These are phyloP conservation scores for Globisporangium nagaii DNA, from an alignment of 352 stramenopile genomes.

Conservation along the genomic window DNA sequence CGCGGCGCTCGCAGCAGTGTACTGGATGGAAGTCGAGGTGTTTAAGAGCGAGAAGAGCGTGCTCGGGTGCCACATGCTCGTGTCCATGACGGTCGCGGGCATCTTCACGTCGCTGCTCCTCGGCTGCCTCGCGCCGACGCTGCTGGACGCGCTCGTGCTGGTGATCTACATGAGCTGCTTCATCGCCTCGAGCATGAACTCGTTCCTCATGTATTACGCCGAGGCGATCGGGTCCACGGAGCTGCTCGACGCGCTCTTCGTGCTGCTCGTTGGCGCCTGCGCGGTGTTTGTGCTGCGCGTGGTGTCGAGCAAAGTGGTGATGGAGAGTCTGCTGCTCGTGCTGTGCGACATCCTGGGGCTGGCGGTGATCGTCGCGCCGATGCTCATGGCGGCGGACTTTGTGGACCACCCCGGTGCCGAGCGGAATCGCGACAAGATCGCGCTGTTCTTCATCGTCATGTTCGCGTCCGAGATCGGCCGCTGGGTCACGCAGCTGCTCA, in stretches of 20 bases:
- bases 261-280: slow-evolving; percentile 34
- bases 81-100: slow-evolving; percentile 21
- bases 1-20: slow-evolving; percentile 15
- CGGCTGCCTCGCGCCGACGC: slow-evolving; percentile 29
- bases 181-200: slow-evolving; percentile 41
- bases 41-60: slow-evolving; percentile 13
- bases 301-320: slow-evolving; percentile 43
- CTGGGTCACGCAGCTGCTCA: slow-evolving; percentile 2
- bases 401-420: slow-evolving; percentile 30
- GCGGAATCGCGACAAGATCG: slow-evolving; percentile 29
- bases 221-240: slow-evolving; percentile 20
- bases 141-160: slow-evolving; percentile 32
- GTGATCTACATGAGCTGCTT: slow-evolving; percentile 40
- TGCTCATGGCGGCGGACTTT: slow-evolving; percentile 37
- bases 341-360: slow-evolving; percentile 35
- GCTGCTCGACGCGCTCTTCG: slow-evolving; percentile 40
- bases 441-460: slow-evolving; percentile 43
- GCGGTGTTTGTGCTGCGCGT: slow-evolving; percentile 37
- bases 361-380: slow-evolving; percentile 19
- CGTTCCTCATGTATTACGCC: slow-evolving; percentile 38
- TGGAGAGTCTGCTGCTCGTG: slow-evolving; percentile 38
- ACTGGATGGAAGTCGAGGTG: slow-evolving; percentile 21
- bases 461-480: slow-evolving; percentile 34
- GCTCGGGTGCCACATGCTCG: slow-evolving; percentile 30
- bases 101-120: slow-evolving; percentile 26